Base-by-base conservation (phyloP, 169 alveolate genomes). In the Plasmodium gonderi region DNA sequence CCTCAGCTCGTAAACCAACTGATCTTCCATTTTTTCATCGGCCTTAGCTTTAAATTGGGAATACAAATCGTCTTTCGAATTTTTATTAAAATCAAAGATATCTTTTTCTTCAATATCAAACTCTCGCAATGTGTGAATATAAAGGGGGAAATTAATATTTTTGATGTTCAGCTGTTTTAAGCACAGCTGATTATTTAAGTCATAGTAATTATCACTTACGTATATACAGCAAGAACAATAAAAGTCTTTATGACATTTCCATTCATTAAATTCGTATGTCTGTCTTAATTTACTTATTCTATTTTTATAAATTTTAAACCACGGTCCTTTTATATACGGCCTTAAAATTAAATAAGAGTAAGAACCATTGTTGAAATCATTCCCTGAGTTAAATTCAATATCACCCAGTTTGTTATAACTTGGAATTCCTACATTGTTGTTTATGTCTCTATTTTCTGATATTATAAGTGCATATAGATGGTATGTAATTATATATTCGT, bases 211-310 rank as follows among this genome's bases (percentile, higher is more conserved):
- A 64, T 97, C 98, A n/a, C 98, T 97, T 3, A 97, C 87, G 87
- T 97, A 97, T 0, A 97, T 96, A 31, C 98, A 98, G 3, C 97
- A 96, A 14, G 98, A 96, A 69, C 98, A 97, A 94, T 96, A 97
- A 95, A 97, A 97, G 69, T 97, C 98, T 29, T 97, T 93, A 85
- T 97, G 98, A 81, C 98, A 97, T 91, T 97, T 97, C 98, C 98
- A 97, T 92, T 97, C 98, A 9, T 98, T 96, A 93, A 97, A 97
- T 75, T 97, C 98, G 77, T 95, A 95, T 47, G 94, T 91, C 45
- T 97, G 96, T 40, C 76, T 38, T 45, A 97, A 94, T 77, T 96
- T 93, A 51, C 96, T 98, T 49, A 97, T 97, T 47, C 97, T 85
- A 42, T 97, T 98, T 40, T 96, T 98, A 42, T 96, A 92, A 9